A percentile compares a stretch with the other conserved stretches of the same genome.
phyloP scores from a whole-genome alignment of 2,329 filamentous ascomycete genomes.

The Coniella vitis region DNA sequence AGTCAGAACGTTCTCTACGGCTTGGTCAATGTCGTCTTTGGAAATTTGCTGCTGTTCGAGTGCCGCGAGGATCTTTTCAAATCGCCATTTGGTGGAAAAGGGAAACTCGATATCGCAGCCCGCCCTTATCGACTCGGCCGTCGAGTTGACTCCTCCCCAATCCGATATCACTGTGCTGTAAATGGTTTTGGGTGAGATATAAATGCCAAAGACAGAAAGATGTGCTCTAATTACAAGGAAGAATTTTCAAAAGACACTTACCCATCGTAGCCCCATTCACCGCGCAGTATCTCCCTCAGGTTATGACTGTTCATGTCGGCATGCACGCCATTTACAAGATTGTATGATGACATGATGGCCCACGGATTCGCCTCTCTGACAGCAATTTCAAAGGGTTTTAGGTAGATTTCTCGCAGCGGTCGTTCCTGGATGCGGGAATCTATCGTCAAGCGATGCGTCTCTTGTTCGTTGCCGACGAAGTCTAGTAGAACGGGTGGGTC shows the following conservation, averaged over 20 bases:
- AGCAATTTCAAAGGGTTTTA: conserved; percentile 70
- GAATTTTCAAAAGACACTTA: conserved; percentile 22
- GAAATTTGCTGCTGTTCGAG: conserved; percentile 41
- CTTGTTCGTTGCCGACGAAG: conserved; percentile 68
- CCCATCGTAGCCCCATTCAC: conserved; percentile 58
- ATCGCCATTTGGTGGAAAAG: conserved; percentile 46
- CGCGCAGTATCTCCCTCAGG: conserved; percentile 50
- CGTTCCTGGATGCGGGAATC: conserved; percentile 59
- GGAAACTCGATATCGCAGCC: conserved; percentile 55
- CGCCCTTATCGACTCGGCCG: conserved; percentile 45
- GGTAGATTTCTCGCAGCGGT: conserved; percentile 61
- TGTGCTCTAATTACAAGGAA: too few species aligned
- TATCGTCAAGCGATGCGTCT: conserved; percentile 59
- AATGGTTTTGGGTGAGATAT: not conserved
- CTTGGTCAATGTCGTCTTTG: conserved; percentile 44
- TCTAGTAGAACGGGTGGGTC: conserved; percentile 28
- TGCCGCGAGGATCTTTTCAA: conserved; percentile 50
- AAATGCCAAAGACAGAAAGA: too few species aligned
- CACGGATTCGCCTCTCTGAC: conserved; percentile 62
- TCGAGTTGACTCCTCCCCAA: conserved; percentile 53
- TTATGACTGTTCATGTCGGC: conserved; percentile 50
- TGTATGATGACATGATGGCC: conserved; percentile 65
- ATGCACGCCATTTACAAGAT: conserved; percentile 57
- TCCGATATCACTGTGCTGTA: conserved; percentile 49
- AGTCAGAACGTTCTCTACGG: conserved; percentile 54